Base-by-base conservation (phyloP, 805 yeast species). In the Wickerhamiella spandovensis region DNA sequence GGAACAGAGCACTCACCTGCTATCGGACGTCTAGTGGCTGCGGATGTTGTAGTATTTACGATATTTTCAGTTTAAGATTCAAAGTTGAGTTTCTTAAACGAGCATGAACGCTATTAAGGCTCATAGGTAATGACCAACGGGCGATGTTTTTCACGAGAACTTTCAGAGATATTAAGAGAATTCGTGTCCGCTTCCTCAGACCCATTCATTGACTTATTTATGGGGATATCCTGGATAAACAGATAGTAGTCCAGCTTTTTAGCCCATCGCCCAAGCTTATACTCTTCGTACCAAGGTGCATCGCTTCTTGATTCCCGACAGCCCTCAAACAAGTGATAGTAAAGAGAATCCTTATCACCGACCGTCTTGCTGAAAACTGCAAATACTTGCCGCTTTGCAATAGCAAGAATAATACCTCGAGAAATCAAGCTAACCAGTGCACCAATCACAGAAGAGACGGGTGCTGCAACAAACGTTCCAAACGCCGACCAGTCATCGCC, bases 381-480 rank as follows among this genome's bases (percentile, higher is more conserved):
- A 10, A 47, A 43, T 3, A 47, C 12, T 5, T 55, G 51, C 17
- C 51, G 22, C 15, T 41, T 12, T 25, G 17, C 38, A 48, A 57
- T 45, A 5, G 54, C 58, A 44, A 51, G 38, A 13, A 13, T 41
- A 10, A 51, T 39, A 12, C 47, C 51, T 1, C 71, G 55, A 8
- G 59, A 9, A 2, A 47, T 81, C 24, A 83, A 73, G 43, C 73
- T 70, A 23, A 71, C 58, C 12, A 77, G 64, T 2, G 84, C 80
- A 53, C 81, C 69, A 5, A 82, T 54, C 1, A 88, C 55, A 10
- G 90, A 87, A 22, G 90, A 94, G 42, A 81, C 73, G 5, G 96
- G 96, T 0, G 96, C 92, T 54, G 82, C 84, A 4, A 84, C 90
- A 66, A 89, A 89, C 1, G 96, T 95, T 22, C 95, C 97, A 68